These are phyloP conservation scores for Talaromyces sp. DNA, from an alignment of 2,329 filamentous ascomycete genomes.

Conservation along the genomic window DNA sequence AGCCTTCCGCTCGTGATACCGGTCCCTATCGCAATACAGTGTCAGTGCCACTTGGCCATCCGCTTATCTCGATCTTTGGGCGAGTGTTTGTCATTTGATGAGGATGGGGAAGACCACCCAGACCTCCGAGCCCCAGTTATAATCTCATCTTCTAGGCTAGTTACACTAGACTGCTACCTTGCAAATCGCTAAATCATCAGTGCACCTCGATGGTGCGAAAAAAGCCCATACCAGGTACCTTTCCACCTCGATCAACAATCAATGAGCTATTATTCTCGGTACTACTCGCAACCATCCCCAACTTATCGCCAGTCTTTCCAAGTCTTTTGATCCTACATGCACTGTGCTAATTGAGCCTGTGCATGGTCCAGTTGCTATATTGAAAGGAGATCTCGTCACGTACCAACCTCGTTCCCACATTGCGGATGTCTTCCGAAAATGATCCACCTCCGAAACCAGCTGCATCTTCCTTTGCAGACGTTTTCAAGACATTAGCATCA, in stretches of 20 bases:
- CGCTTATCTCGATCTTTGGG: slow-evolving; percentile 15
- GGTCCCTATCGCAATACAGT: background rate
- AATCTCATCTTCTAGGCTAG: slow-evolving; percentile 13
- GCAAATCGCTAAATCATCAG: slow-evolving; percentile 2
- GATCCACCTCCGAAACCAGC: slow-evolving; percentile 35
- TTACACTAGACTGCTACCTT: slow-evolving; percentile 16
- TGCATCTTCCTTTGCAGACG: slow-evolving; percentile 41
- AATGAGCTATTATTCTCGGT: background rate
- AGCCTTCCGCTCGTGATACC: slow-evolving; percentile 6
- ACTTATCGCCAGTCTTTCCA: background rate
- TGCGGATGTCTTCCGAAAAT: slow-evolving; percentile 45
- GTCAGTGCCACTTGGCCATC: slow-evolving; percentile 2
- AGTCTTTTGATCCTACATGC: background rate
- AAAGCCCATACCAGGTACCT: slow-evolving; percentile 6
- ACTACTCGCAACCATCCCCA: background rate
- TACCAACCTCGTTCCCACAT: slow-evolving; percentile 19
- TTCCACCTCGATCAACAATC: background rate
- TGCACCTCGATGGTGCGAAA: slow-evolving; percentile 13
- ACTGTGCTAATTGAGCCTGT: slow-evolving; percentile 7
- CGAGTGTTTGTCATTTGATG: background rate
- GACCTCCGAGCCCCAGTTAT: slow-evolving; percentile 13
- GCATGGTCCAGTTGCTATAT: background rate
- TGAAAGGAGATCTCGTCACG: slow-evolving; percentile 10
- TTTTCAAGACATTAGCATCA: slow-evolving; percentile 42
- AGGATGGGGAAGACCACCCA: slow-evolving; percentile 11